Evolutionary conservation across 2,329 filamentous ascomycete species (phyloP).

Genomic region (Diaporthe destruens): DNA sequence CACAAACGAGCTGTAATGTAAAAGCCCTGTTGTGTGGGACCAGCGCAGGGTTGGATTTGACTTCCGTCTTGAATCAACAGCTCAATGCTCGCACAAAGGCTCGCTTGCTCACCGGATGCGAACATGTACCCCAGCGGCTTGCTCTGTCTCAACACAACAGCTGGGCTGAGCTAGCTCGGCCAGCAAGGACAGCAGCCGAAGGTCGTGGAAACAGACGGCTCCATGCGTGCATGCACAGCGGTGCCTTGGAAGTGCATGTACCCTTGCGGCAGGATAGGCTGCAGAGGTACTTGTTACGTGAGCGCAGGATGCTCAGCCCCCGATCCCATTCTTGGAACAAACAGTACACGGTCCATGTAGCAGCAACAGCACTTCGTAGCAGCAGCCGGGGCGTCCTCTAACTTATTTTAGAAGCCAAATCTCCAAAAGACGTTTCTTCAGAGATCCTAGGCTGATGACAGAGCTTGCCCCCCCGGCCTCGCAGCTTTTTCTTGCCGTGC

Average conservation of each 20-base stretch:
- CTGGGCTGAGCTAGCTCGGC: constrained; percentile 11
- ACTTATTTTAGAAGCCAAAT: too few species aligned
- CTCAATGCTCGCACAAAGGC: constrained; percentile 25
- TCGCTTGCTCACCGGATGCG: constrained; percentile 11
- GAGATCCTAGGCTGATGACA: constrained; percentile 19
- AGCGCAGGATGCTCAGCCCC: constrained; percentile 31
- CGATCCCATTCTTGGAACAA: constrained; percentile 10
- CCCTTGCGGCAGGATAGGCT: background rate
- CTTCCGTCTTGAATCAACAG: constrained; percentile 19
- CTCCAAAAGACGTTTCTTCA: constrained; percentile 5
- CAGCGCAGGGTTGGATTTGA: constrained; percentile 13
- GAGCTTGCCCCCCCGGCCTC: constrained; percentile 11
- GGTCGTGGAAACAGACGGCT: constrained; percentile 4
- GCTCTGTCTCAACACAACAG: constrained; percentile 14
- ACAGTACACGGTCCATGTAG: background rate
- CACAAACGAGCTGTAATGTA: background rate
- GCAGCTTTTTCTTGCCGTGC: constrained; percentile 17
- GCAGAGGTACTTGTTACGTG: constrained; percentile 23
- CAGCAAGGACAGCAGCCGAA: constrained; percentile 20
- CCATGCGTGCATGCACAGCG: background rate
- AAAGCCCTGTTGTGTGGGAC: constrained; percentile 15
- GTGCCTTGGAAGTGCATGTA: background rate
- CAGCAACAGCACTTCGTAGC: background rate
- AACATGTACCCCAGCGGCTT: background rate
- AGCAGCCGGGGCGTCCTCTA: background rate